Conservation (phyloP, 225 moss, liverwort and hornwort genomes). For the Polytrichum commune region DNA sequence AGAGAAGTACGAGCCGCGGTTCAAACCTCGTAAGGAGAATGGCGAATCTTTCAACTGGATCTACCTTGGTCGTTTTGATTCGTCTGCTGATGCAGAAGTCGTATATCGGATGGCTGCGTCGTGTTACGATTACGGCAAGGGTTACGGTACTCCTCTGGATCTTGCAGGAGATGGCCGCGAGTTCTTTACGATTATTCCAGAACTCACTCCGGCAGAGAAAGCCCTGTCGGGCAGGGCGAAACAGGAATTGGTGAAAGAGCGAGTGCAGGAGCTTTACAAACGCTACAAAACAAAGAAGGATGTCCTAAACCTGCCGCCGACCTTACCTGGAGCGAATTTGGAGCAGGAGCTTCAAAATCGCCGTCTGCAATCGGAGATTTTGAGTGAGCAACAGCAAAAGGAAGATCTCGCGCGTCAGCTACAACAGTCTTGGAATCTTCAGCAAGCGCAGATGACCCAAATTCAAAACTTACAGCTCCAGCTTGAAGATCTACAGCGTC, state of each 20-base stretch:
- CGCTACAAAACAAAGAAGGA: neutral
- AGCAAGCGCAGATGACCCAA: neutral
- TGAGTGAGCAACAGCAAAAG: no score
- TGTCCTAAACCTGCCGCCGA: neutral
- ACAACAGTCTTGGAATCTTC: no score
- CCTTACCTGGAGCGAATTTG: neutral
- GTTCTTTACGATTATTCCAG: neutral
- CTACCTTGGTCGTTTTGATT: no score
- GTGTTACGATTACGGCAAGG: neutral
- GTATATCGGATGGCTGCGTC: neutral
- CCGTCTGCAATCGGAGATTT: no score
- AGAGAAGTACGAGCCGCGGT: conserved; percentile 7
- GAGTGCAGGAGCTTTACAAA: conserved; percentile 1
- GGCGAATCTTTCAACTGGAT: neutral
- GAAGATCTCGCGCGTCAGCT: neutral
- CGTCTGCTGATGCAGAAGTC: no score
- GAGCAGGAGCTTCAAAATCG: neutral
- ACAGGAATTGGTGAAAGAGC: neutral
- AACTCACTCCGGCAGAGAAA: neutral
- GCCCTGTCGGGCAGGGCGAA: conserved; percentile 1
- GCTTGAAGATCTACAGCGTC: neutral
- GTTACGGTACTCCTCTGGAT: neutral
- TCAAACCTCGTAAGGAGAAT: conserved; percentile 8
- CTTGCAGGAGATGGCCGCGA: conserved; percentile 6
- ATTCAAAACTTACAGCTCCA: neutral